phyloP scores from a whole-genome alignment of 345 rosid genomes.

The Noccaea bulbosa region DNA sequence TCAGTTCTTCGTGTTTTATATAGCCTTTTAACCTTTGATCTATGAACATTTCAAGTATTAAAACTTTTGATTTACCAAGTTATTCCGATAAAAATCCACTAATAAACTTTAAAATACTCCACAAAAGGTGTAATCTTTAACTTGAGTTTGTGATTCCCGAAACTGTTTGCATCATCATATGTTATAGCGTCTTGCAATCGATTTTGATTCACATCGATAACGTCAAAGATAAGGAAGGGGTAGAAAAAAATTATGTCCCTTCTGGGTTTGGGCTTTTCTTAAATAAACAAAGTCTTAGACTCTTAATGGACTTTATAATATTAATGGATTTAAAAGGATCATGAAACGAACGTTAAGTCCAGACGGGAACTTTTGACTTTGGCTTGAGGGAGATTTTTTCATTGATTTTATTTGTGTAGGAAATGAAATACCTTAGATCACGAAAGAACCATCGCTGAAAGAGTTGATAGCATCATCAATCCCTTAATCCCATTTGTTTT shows the following conservation, averaged over 20 bases:
- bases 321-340: background rate
- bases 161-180: no score
- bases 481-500: background rate
- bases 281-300: background rate
- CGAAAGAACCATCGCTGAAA: background rate
- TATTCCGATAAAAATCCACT: background rate
- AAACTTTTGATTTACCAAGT: background rate
- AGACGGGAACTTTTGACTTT: background rate
- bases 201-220: no score
- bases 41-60: background rate
- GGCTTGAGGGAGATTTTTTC: no score
- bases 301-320: background rate
- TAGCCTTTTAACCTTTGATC: background rate
- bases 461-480: background rate
- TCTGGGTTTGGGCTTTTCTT: background rate
- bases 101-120: background rate
- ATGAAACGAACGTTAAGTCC: background rate
- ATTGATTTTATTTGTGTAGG: background rate
- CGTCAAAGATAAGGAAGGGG: background rate
- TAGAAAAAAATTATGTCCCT: background rate
- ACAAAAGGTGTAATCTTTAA: background rate
- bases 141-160: no score
- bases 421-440: background rate
- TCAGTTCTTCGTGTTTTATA: background rate
- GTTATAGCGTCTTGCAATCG: no score